Percentiles rank a stretch among this genome's conserved stretches.
These are phyloP conservation scores for Pyrenopolyporus hunteri DNA, from an alignment of 495 filamentous ascomycete species.

Conservation along the genomic window DNA sequence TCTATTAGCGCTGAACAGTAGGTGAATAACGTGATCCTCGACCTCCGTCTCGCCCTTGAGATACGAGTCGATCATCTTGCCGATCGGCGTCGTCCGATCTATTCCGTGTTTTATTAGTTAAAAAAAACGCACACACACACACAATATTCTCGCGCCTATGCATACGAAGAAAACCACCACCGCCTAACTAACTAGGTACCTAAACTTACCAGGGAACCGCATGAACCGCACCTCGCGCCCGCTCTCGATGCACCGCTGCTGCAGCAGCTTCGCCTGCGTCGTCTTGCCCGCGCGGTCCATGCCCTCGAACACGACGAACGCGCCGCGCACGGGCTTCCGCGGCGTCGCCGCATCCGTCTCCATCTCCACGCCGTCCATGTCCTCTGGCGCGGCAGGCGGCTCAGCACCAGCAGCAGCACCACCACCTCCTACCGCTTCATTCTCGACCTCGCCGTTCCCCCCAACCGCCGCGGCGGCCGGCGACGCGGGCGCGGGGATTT, in stretches of 20 bases:
- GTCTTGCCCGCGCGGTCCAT: constrained; percentile 95
- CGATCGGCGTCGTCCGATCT: constrained; percentile 84
- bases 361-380: constrained; percentile 34
- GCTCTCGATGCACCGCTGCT: constrained; percentile 61
- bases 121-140: no score
- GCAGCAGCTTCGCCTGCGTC: constrained; percentile 83
- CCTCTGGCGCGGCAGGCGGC: background rate
- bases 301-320: constrained; percentile 90
- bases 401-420: no score
- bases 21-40: constrained; percentile 91
- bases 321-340: constrained; percentile 58
- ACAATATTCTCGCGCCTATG: no score
- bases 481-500: constrained; percentile 23
- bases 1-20: constrained; percentile 93
- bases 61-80: constrained; percentile 87
- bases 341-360: constrained; percentile 9
- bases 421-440: no score
- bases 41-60: constrained; percentile 74
- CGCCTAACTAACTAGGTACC: background rate
- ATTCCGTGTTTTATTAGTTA: background rate
- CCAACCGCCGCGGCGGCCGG: background rate
- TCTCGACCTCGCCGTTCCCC: constrained; percentile 4
- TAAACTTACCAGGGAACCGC: constrained; percentile 82
- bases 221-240: constrained; percentile 73
- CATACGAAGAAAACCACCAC: no score